These are phyloP conservation scores for Porodaedalea pini DNA, from an alignment of 1,284 basidiomycete species.

Conservation along the genomic window DNA sequence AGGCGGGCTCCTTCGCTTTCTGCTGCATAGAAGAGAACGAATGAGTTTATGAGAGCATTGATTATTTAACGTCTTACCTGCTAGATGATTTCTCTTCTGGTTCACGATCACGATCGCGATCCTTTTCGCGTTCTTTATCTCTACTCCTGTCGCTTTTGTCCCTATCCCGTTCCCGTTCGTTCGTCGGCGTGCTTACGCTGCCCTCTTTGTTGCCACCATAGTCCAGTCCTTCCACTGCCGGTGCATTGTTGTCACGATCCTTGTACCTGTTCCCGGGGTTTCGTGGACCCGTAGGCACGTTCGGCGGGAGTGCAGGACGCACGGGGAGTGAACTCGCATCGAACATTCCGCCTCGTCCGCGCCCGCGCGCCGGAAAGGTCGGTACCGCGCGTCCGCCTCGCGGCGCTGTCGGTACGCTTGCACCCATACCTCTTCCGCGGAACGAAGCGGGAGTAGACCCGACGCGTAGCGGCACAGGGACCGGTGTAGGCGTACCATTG, in stretches of 20 bases:
- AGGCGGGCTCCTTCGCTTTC: constrained; percentile 19
- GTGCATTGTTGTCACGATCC: constrained; percentile 75
- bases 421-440: constrained; percentile 49
- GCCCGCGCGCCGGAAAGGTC: constrained; percentile 30
- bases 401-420: constrained; percentile 32
- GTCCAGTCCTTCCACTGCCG: constrained; percentile 79
- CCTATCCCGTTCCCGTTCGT: background rate
- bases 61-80: background rate
- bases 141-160: background rate
- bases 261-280: constrained; percentile 81
- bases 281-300: constrained; percentile 79
- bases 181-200: no score
- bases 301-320: constrained; percentile 72
- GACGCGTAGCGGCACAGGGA: constrained; percentile 33
- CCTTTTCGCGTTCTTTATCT: background rate
- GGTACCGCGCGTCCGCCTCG: constrained; percentile 27
- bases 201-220: constrained; percentile 58
- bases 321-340: constrained; percentile 43
- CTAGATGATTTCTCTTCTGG: constrained; percentile 2
- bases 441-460: constrained; percentile 46
- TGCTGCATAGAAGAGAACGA: background rate
- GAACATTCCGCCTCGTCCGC: constrained; percentile 35
- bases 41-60: background rate
- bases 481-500: constrained; percentile 31
- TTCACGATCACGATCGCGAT: background rate